Evolutionary conservation across 2,329 filamentous ascomycete genomes (phyloP), one percentile per base, ranked within the genome.

Genomic region (Pestalotiopsis sp.): DNA sequence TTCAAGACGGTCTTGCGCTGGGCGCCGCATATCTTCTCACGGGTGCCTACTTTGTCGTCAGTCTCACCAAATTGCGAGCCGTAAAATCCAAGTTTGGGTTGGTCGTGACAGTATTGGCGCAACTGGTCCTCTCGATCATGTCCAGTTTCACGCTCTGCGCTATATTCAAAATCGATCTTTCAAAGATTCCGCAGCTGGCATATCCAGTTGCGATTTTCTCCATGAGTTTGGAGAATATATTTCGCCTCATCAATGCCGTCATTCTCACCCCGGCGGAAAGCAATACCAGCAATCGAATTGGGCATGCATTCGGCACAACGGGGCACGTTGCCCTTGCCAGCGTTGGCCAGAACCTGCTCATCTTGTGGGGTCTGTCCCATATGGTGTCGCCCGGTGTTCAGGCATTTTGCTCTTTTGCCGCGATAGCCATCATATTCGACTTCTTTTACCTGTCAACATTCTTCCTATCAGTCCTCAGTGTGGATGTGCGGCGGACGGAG

Each of bases 121-220:
- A 95, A 79, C 90, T 92, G 71, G 81, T 86, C 3, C 86, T 92
- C 40, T 92, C 92, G 17, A 89, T 94, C 73, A 84, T 93, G 79
- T 92, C 92, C 3, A 94, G 92, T 77, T 93, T 95, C 74, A 94
- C 92, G 0, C 84, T 95, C 48, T 94, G 92, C 75, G 91, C 91
- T 40, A 84, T 94, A 59, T 85, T 94, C 70, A 90, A 91, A 70
- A 87, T 94, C 73, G 91, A 94, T 73, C 81, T 95, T 17, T 92
- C 91, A 10, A 89, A 88, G 71, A 91, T 95, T 63, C 92, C 92
- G 2, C 85, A 89, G 69, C 90, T 90, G 65, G 89, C 89, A 44
- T 95, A 94, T 75, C 92, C 92, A 0, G 85, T 93, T 10, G 91
- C 93, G n/a, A 87, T 94, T 9, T 84, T 94, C 52, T 87, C 90